A percentile compares a stretch with the other conserved stretches of the same genome.
These are phyloP conservation scores for Saccharomycopsis lassenensis DNA, from an alignment of 805 yeast genomes.

Conservation along the genomic window DNA sequence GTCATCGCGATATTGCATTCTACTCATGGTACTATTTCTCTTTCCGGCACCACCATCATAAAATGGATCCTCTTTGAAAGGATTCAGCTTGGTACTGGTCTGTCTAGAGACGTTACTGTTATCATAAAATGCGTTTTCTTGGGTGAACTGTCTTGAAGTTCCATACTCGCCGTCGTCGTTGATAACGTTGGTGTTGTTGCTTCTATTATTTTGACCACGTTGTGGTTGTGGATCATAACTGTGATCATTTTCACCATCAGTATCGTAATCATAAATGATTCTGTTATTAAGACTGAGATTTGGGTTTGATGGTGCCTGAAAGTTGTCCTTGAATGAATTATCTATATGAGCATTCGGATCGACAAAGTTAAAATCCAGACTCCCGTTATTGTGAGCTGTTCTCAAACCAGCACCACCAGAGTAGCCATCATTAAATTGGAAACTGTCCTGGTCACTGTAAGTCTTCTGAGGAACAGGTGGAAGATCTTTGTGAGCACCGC, in stretches of 20 bases:
- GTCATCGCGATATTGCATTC: conserved; percentile 1
- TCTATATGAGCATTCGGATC: conserved; percentile 17
- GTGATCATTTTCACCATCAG: conserved; percentile 10
- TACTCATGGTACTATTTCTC: conserved; percentile 7
- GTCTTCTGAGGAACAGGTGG: conserved; percentile 12
- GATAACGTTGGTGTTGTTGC: background rate
- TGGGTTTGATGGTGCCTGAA: conserved; percentile 9
- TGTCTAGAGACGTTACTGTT: conserved; percentile 12
- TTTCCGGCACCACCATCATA: conserved; percentile 3
- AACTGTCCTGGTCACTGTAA: background rate
- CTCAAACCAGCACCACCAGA: conserved; percentile 1
- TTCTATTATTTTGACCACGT: background rate
- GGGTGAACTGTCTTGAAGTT: background rate
- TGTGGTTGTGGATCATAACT: background rate
- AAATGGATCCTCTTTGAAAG: conserved; percentile 19
- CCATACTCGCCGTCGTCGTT: background rate
- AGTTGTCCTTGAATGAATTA: conserved; percentile 9
- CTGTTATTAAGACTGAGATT: conserved; percentile 17
- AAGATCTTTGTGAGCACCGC: conserved; percentile 10
- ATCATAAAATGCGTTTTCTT: conserved; percentile 10
- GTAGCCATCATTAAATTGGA: conserved; percentile 1
- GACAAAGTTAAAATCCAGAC: conserved; percentile 15
- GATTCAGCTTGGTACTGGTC: conserved; percentile 15
- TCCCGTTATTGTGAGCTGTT: conserved; percentile 1
- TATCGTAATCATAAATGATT: conserved; percentile 18